Conservation (phyloP, 2,329 filamentous ascomycete genomes). For the Tolypocladium ovalisporum region DNA sequence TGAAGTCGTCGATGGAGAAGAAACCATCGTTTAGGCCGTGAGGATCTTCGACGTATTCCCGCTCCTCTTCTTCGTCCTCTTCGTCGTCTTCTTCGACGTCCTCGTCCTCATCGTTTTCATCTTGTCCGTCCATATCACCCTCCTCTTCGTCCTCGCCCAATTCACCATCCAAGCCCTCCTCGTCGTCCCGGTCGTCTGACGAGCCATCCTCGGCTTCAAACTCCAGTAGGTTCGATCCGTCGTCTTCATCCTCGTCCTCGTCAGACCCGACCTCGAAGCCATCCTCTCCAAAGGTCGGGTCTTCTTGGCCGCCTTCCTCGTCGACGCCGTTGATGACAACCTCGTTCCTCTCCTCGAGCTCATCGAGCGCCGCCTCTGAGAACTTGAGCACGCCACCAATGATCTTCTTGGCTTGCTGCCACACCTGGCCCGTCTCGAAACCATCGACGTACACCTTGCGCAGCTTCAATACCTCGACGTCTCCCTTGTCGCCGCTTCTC, state of each 20-base stretch:
- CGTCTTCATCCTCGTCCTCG: slow-evolving; percentile 16
- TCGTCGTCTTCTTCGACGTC: slow-evolving; percentile 21
- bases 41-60: slow-evolving; percentile 47
- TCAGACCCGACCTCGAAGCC: slow-evolving; percentile 19
- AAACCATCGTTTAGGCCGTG: slow-evolving; percentile 93
- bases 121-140: slow-evolving; percentile 21
- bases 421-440: slow-evolving; percentile 81
- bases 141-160: slow-evolving; percentile 18
- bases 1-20: slow-evolving; percentile 96
- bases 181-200: slow-evolving; percentile 17
- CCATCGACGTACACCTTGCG: slow-evolving; percentile 78
- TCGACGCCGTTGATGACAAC: slow-evolving; percentile 10
- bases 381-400: slow-evolving; percentile 47
- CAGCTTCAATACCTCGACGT: slow-evolving; percentile 54
- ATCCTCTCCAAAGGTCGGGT: slow-evolving; percentile 15
- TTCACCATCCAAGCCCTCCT: slow-evolving; percentile 22
- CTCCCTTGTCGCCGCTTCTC: slow-evolving; percentile 39
- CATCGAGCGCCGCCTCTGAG: slow-evolving; percentile 33
- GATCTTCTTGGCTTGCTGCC: slow-evolving; percentile 84
- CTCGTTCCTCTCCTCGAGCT: slow-evolving; percentile 42
- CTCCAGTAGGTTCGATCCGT: slow-evolving; percentile 17
- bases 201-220: slow-evolving; percentile 7
- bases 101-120: slow-evolving; percentile 14
- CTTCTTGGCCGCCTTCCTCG: slow-evolving; percentile 21
- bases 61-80: slow-evolving; percentile 28